A percentile compares a stretch with the other conserved stretches of the same genome.
Evolutionary conservation across 2,329 filamentous ascomycete genomes (phyloP).

Genomic region (Pezizomycotina sp.): DNA sequence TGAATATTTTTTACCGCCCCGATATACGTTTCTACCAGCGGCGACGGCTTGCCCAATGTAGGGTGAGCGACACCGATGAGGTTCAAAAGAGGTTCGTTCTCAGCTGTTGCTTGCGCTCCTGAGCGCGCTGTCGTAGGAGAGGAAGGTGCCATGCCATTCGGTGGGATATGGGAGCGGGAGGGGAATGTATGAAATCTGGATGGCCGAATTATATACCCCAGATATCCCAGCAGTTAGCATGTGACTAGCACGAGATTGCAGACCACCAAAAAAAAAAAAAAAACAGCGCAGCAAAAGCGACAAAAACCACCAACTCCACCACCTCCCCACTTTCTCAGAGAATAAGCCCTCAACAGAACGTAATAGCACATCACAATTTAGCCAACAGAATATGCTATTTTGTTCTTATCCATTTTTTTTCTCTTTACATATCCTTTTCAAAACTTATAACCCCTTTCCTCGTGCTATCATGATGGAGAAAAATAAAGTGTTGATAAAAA

Average conservation of each 20-base stretch:
- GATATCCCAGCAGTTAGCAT: neutral
- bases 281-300: too few relatives aligned
- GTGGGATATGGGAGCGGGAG: conserved; percentile 22
- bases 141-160: conserved; percentile 26
- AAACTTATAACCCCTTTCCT: too few relatives aligned
- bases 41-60: conserved; percentile 13
- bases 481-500: too few relatives aligned
- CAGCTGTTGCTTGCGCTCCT: conserved; percentile 38
- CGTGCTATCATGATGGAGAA: too few relatives aligned
- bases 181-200: conserved; percentile 26
- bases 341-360: too few relatives aligned
- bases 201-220: conserved; percentile 22
- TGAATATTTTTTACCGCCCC: conserved; percentile 40
- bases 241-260: neutral
- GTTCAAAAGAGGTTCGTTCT: conserved; percentile 54
- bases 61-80: too few relatives aligned
- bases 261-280: conserved; percentile 1
- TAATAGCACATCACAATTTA: too few relatives aligned
- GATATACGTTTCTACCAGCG: conserved; percentile 15
- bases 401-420: too few relatives aligned
- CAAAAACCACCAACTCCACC: too few relatives aligned
- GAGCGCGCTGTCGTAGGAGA: conserved; percentile 30
- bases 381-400: too few relatives aligned
- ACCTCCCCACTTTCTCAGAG: too few relatives aligned
- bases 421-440: too few relatives aligned